Conservation (phyloP, 2,329 filamentous ascomycete genomes). For the Xylariaceae sp. region DNA sequence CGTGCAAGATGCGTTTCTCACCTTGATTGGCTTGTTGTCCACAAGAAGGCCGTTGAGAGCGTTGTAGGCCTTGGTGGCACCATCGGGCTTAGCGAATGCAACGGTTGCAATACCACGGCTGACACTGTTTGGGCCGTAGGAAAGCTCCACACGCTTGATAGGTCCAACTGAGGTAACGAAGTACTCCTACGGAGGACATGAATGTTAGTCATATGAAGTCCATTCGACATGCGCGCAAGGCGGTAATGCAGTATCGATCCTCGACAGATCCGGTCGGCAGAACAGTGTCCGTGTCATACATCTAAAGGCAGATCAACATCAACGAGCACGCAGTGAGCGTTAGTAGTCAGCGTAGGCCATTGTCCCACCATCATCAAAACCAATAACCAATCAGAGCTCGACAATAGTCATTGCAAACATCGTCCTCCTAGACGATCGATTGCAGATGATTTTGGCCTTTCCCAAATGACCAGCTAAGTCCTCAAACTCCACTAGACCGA, state of each 20-base stretch:
- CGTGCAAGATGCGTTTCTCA: constrained; percentile 44
- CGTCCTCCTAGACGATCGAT: background rate
- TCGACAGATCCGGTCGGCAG: constrained; percentile 27
- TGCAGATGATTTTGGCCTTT: background rate
- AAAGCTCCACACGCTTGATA: constrained; percentile 88
- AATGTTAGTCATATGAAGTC: constrained; percentile 67
- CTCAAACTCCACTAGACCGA: background rate
- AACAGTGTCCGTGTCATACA: constrained; percentile 25
- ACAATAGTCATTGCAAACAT: background rate
- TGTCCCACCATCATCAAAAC: background rate
- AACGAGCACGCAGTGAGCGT: constrained; percentile 64
- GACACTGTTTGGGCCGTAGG: constrained; percentile 88
- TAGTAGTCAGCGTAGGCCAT: constrained; percentile 40
- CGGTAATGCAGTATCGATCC: constrained; percentile 33
- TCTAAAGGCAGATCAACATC: constrained; percentile 44
- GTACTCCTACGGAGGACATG: constrained; percentile 82
- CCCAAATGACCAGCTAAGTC: background rate
- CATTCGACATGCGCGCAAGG: constrained; percentile 37
- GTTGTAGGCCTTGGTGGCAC: constrained; percentile 81
- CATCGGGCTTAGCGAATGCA: constrained; percentile 78
- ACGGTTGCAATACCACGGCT: constrained; percentile 94
- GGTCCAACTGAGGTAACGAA: constrained; percentile 85
- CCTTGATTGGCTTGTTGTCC: constrained; percentile 89
- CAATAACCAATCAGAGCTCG: background rate
- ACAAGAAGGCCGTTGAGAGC: constrained; percentile 87